Conservation (phyloP, 306 rosid genomes). For the Rosa persica region DNA sequence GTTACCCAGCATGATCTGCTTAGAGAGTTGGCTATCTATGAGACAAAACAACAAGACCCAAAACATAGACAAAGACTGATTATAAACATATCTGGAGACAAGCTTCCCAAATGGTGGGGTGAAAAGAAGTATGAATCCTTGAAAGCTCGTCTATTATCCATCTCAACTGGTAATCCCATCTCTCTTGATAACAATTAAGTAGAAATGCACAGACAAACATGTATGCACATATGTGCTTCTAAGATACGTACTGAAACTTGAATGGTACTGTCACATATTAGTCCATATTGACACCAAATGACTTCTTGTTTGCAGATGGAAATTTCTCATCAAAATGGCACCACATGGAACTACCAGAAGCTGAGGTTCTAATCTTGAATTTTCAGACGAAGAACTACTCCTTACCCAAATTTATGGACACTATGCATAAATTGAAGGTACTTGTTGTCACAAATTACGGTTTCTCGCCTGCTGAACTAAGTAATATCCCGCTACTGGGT, state of each 20-base stretch:
- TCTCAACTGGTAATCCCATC: slow-evolving; percentile 52
- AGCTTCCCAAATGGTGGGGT: slow-evolving; percentile 58
- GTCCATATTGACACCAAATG: slow-evolving; percentile 1
- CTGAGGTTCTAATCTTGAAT: slow-evolving; percentile 59
- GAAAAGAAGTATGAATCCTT: slow-evolving; percentile 26
- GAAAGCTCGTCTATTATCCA: slow-evolving; percentile 47
- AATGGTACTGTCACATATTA: not conserved
- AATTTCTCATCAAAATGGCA: slow-evolving; percentile 43
- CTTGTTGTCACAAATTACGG: slow-evolving; percentile 49
- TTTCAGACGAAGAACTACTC: slow-evolving; percentile 35
- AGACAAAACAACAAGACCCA: slow-evolving; percentile 26
- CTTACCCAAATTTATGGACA: slow-evolving; percentile 49
- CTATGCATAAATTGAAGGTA: slow-evolving; percentile 52
- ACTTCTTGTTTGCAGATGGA: slow-evolving; percentile 50
- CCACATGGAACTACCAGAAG: slow-evolving; percentile 43
- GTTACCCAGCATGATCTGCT: slow-evolving; percentile 59
- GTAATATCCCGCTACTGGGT: slow-evolving; percentile 37
- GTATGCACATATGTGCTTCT: not conserved
- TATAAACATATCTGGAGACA: slow-evolving; percentile 39
- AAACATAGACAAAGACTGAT: slow-evolving; percentile 46
- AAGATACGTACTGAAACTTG: not conserved
- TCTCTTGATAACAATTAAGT: not conserved
- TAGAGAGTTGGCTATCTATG: slow-evolving; percentile 56
- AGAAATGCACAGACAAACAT: no score
- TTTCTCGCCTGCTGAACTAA: slow-evolving; percentile 30